phyloP scores from a whole-genome alignment of 176 grass and related monocot genomes.

The Cenchrus purpureus region DNA sequence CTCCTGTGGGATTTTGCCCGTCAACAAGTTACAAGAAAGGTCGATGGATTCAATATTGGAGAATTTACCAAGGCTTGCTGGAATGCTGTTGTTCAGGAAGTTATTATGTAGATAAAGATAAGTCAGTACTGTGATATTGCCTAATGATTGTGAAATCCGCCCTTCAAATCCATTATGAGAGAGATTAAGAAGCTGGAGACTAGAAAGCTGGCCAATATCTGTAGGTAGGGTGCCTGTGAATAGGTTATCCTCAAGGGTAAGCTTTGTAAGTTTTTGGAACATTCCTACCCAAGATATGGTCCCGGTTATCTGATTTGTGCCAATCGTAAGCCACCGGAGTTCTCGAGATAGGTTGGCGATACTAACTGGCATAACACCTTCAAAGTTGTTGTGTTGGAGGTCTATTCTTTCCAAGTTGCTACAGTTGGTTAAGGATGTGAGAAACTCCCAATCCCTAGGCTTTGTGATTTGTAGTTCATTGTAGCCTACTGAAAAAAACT shows the following conservation, averaged over 20 bases:
- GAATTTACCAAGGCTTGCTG: neutral
- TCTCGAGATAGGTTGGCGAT: neutral
- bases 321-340: neutral
- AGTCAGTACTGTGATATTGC: neutral
- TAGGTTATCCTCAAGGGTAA: neutral
- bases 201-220: neutral
- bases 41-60: neutral
- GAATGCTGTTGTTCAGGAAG: neutral
- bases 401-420: neutral
- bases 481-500: neutral
- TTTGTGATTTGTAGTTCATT: neutral
- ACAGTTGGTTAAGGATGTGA: neutral
- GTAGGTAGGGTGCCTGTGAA: neutral
- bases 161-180: neutral
- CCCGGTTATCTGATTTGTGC: neutral
- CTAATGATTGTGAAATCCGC: neutral
- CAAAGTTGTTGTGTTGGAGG: neutral
- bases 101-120: neutral
- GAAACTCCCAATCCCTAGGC: conserved; percentile 18
- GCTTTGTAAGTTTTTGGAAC: no score
- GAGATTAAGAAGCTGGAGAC: neutral
- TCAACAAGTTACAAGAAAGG: neutral
- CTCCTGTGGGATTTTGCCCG: neutral
- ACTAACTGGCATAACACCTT: neutral
- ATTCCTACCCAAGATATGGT: neutral